phyloP scores from a whole-genome alignment of 2,329 filamentous ascomycete species.

The Aspergillus novoparasiticus region DNA sequence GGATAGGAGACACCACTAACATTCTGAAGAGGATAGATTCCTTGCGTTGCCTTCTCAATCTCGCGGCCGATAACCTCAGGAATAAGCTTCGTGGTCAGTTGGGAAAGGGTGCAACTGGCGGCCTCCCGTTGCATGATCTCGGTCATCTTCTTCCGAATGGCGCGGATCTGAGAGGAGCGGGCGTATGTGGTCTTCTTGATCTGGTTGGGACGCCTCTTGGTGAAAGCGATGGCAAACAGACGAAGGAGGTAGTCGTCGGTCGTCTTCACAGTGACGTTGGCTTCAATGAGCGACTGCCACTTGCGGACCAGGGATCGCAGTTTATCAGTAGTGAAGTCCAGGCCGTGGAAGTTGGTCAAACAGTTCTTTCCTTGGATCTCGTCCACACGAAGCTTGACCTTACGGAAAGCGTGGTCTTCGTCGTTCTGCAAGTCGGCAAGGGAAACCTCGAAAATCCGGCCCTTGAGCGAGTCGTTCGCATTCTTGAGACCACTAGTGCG shows the following conservation, averaged over 20 bases:
- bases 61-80: constrained; percentile 99
- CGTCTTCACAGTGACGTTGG: constrained; percentile 99
- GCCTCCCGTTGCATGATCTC: constrained; percentile 99
- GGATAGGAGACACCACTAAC: constrained; percentile 55
- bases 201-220: constrained; percentile 98
- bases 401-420: constrained; percentile 99
- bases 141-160: constrained; percentile 99
- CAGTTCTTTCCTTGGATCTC: constrained; percentile 99
- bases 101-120: constrained; percentile 86
- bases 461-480: constrained; percentile 98
- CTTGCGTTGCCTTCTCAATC: constrained; percentile 99
- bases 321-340: constrained; percentile 99
- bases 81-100: constrained; percentile 98
- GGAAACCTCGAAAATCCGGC: constrained; percentile 97
- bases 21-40: constrained; percentile 99
- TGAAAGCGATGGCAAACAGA: constrained; percentile 98
- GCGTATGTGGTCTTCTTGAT: constrained; percentile 99
- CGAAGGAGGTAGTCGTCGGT: constrained; percentile 99
- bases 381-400: constrained; percentile 97
- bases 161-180: constrained; percentile 92
- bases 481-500: constrained; percentile 99
- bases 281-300: constrained; percentile 99
- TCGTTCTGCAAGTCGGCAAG: constrained; percentile 99
- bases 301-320: constrained; percentile 98
- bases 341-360: constrained; percentile 99